Evolutionary conservation across 2,329 filamentous ascomycete genomes (phyloP).

Genomic region (Trichophyton equinum): DNA sequence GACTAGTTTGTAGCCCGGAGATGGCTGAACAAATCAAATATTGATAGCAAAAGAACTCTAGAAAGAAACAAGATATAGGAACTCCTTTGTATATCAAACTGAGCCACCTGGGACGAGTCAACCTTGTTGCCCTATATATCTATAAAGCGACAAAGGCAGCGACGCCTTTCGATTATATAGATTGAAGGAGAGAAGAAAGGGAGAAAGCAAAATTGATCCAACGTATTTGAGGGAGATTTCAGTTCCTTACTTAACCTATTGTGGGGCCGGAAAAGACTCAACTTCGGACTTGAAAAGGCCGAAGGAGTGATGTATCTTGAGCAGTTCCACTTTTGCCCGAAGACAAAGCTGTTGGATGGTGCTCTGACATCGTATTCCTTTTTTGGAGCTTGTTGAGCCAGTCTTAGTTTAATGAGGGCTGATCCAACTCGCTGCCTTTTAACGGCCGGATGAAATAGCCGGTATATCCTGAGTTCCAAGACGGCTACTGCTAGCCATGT

Average conservation of each 20-base stretch:
- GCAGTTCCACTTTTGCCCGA: not conserved
- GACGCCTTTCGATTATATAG: not conserved
- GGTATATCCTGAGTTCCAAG: no score
- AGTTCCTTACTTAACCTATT: not conserved
- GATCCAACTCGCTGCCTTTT: not conserved
- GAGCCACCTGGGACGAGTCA: not conserved
- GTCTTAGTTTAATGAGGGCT: not conserved
- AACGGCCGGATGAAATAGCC: not conserved
- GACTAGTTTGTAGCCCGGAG: not conserved
- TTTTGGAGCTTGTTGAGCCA: not conserved
- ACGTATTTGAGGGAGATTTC: not conserved
- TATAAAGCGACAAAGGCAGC: not conserved
- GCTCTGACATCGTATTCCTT: not conserved
- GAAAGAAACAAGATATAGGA: not conserved
- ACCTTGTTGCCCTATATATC: not conserved
- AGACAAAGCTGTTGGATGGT: not conserved
- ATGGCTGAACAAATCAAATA: not conserved
- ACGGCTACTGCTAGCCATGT: no score
- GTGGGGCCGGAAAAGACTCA: conserved; percentile 1
- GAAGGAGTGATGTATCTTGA: not conserved
- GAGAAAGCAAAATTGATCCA: not conserved
- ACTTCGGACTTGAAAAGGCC: not conserved
- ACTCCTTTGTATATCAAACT: not conserved
- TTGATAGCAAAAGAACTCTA: not conserved
- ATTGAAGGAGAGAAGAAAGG: not conserved